phyloP scores from a whole-genome alignment of 1,284 basidiomycete species.

The Irpex sp. region DNA sequence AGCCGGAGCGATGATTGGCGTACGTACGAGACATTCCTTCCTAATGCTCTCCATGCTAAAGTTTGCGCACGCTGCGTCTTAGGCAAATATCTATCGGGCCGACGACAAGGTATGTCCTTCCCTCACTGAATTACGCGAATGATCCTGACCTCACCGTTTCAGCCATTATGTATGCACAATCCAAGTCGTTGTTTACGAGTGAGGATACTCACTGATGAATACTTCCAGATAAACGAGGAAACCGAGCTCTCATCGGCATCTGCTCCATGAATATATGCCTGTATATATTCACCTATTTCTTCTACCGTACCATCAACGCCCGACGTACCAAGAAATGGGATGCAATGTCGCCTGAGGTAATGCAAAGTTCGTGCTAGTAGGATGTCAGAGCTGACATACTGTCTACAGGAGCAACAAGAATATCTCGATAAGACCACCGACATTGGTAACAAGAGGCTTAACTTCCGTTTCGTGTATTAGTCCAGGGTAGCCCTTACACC shows the following conservation, averaged over 20 bases:
- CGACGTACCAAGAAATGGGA: slow-evolving; percentile 48
- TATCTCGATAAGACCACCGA: slow-evolving; percentile 56
- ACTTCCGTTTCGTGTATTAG: slow-evolving; percentile 57
- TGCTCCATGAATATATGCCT: slow-evolving; percentile 36
- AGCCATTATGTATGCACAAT: slow-evolving; percentile 14
- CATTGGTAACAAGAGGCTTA: slow-evolving; percentile 49
- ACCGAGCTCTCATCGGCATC: slow-evolving; percentile 31
- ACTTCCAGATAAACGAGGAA: slow-evolving; percentile 33
- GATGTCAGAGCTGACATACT: background rate
- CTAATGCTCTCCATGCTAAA: background rate
- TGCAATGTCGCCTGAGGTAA: slow-evolving; percentile 43
- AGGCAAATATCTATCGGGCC: slow-evolving; percentile 29
- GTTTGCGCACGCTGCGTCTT: background rate
- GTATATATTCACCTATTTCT: slow-evolving; percentile 46
- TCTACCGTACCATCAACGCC: slow-evolving; percentile 50
- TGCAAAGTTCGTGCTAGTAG: slow-evolving; percentile 2
- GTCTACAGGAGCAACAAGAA: slow-evolving; percentile 41
- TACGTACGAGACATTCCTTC: slow-evolving; percentile 21
- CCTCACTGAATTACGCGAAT: too few species aligned
- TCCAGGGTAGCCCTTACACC: background rate
- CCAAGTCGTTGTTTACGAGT: background rate
- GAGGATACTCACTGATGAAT: background rate
- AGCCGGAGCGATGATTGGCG: slow-evolving; percentile 44
- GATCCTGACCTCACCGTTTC: slow-evolving; percentile 34
- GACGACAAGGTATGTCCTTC: slow-evolving; percentile 23